Evolutionary conservation across 495 filamentous ascomycete species (phyloP), one percentile per base, ranked within the genome.

Genomic region (Collariella sp.): DNA sequence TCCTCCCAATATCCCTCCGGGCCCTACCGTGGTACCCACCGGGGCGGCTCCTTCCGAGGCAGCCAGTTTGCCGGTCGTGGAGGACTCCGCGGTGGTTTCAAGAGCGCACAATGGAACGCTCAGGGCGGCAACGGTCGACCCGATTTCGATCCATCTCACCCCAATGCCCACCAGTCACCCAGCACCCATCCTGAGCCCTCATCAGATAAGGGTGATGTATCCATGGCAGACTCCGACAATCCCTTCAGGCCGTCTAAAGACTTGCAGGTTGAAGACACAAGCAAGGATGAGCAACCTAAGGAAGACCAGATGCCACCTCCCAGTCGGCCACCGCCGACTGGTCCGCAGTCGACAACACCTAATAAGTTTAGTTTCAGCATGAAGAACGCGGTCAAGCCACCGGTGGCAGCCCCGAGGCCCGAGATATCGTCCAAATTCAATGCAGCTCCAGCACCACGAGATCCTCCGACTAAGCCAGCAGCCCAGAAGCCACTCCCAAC

Each of bases 341-440:
- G 78, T 22, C 72, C 79, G 35, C 74, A 79, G 70, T 79, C 76
- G 29, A 62, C 61, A 33, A 64, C 67, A 16, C 46, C 65, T 15
- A 83, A 83, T 35, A 91, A 89, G 65, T 88, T 95, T 60, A 89
- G 87, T 61, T 95, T 95, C 67, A 85, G 88, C 12, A 84, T 95
- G 67, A 94, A 93, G 65, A 73, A 81, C 26, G 69, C 77, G 13
- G 71, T 62, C 0, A 93, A 93, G 55, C 69, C 80, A 19, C 69
- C 76, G 6, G 66, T 74, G n/a, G 71, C 81, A 18, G 70, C 79
- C 20, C 77, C 86, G 4, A 86, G 89, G 55, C 80, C 84, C 7
- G 87, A 77, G 74, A 89, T 81, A 53, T 85, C 83, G 2, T 81
- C 83, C 55, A 85, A 86, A 50, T 81, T 88, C 71, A 84, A 84